phyloP scores from a whole-genome alignment of 768 basidiomycete genomes.

The Lentinus brumalis region DNA sequence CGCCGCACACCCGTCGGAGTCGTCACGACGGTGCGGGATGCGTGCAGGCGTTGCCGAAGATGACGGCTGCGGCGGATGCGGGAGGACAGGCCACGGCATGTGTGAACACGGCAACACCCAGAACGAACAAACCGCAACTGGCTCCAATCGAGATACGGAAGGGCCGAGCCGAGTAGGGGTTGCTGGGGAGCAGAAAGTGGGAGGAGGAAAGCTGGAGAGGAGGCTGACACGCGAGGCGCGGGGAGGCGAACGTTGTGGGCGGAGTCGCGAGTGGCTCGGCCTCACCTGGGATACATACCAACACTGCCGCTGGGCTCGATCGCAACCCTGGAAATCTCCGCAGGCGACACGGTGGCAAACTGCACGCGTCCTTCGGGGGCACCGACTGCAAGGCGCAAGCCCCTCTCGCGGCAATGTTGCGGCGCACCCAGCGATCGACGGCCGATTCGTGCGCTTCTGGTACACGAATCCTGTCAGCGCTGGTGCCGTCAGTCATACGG shows the following conservation, averaged over 20 bases:
- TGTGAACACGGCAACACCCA: too few species aligned
- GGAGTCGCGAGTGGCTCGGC: background rate
- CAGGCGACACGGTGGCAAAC: background rate
- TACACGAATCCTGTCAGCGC: background rate
- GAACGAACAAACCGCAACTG: too few species aligned
- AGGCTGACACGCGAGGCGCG: background rate
- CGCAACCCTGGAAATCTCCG: conserved; percentile 11
- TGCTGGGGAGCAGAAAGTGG: background rate
- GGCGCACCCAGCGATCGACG: background rate
- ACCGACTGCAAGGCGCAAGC: background rate
- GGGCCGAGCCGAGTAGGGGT: background rate
- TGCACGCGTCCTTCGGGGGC: background rate
- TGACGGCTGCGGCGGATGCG: too few species aligned
- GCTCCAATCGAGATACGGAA: background rate
- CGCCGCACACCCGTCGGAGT: too few species aligned
- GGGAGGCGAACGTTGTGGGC: background rate
- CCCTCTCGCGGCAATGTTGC: background rate
- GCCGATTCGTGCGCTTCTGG: background rate
- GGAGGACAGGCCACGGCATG: too few species aligned
- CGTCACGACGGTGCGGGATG: too few species aligned
- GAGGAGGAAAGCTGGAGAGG: background rate
- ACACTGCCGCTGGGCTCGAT: conserved; percentile 11
- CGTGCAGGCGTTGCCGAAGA: too few species aligned
- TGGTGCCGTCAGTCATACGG: too few species aligned
- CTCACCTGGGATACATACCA: background rate